Evolutionary conservation across 805 yeast genomes (phyloP), one percentile per base, ranked within the genome.

Genomic region (Schwanniomyces occidentalis): DNA sequence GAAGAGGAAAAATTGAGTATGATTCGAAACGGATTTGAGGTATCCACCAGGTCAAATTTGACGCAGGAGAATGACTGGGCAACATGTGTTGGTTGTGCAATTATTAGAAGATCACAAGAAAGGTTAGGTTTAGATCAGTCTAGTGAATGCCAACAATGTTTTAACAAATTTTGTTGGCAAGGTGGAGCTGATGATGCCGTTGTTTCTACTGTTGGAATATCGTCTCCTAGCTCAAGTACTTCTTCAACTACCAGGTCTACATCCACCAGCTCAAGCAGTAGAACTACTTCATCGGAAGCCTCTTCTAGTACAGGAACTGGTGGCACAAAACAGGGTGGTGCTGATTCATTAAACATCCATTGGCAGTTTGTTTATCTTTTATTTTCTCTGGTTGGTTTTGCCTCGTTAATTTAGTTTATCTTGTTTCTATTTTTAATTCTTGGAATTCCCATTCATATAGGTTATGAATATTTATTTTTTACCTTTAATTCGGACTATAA

Each of bases 81-180:
- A 26, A 75, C 78, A 3, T 87, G 95, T 66, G 74, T 87, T 32
- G 86, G 87, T 3, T 87, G 95, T 69, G 95, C 95, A 5, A 72
- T 87, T 29, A 70, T 86, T 38, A 80, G 85, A 62, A 76, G 95
- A 54, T 76, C 82, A 27, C 81, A 82, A 51, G 93, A 86, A 58
- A 71, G 90, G 53, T 61, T 71, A 24, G 79, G 80, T 14, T 58
- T 69, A 24, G 69, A 75, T 9, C 82, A 82, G 37, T 65, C 78
- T 6, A 79, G 71, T 2, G 87, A 84, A 52, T 88, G 96, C 64
- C 63, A 76, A 46, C 46, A 63, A 32, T 88, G 96, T 56, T 85
- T 88, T 58, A 58, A 66, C 17, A 65, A 69, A 8, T 86, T 85
- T 60, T 88, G 96, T 59, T 88, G 89, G 89, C 69, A 75, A 40